phyloP scores from a whole-genome alignment of 2,329 filamentous ascomycete species.

The Teratosphaeria pseudoeucalypti region DNA sequence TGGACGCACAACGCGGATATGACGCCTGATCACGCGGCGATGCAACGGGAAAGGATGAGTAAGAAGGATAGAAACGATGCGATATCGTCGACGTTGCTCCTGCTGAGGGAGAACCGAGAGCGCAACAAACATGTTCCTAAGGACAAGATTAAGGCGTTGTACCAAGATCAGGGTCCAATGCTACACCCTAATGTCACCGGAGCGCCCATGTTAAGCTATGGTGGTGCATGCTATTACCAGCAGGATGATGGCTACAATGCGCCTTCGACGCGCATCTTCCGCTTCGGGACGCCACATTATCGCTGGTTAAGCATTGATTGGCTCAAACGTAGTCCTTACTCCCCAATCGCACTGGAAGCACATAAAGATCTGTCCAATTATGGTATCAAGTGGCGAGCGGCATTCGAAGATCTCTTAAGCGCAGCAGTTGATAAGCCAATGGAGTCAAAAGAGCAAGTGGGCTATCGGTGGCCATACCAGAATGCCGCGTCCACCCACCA shows the following conservation, averaged over 20 bases:
- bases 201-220: conserved; percentile 8
- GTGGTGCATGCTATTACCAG: conserved; percentile 13
- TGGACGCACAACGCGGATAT: conserved; percentile 17
- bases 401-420: conserved; percentile 49
- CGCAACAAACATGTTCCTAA: conserved; percentile 15
- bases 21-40: conserved; percentile 13
- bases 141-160: conserved; percentile 18
- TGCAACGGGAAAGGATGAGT: conserved; percentile 8
- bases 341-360: conserved; percentile 44
- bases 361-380: conserved; percentile 26
- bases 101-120: conserved; percentile 16
- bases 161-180: conserved; percentile 11
- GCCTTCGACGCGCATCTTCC: conserved; percentile 4
- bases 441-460: conserved; percentile 11
- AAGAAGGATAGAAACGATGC: conserved; percentile 10
- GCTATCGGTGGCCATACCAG: conserved; percentile 9
- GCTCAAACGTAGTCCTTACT: conserved; percentile 40
- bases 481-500: conserved; percentile 13
- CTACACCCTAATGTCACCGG: conserved; percentile 12
- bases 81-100: conserved; percentile 7
- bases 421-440: conserved; percentile 29
- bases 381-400: conserved; percentile 42
- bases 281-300: neutral
- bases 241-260: conserved; percentile 9
- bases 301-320: conserved; percentile 26